Percentiles rank a stretch among this genome's conserved stretches.
phyloP scores from a whole-genome alignment of 2,329 filamentous ascomycete species.

The Albifimbria verrucaria region DNA sequence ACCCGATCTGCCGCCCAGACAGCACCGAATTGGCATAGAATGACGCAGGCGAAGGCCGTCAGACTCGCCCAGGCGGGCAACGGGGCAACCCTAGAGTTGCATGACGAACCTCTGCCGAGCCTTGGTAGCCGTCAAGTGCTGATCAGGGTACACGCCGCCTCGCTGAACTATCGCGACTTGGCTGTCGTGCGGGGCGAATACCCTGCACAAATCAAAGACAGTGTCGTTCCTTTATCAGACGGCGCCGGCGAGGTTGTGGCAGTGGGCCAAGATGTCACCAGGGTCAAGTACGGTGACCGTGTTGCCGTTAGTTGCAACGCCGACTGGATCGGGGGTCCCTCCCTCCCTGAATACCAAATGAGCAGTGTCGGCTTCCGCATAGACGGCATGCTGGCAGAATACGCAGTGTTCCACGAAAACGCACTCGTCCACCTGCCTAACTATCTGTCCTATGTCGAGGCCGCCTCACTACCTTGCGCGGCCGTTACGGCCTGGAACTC shows the following conservation, averaged over 20 bases:
- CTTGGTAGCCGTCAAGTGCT: background rate
- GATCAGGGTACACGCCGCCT: background rate
- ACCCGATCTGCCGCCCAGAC: background rate
- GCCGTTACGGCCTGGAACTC: conserved; percentile 14
- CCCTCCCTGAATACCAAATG: background rate
- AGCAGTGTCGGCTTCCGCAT: background rate
- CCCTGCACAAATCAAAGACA: background rate
- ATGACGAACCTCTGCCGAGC: background rate
- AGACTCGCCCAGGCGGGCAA: background rate
- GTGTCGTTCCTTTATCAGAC: background rate
- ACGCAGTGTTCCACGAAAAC: conserved; percentile 12
- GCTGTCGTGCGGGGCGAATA: background rate
- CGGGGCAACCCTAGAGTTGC: background rate
- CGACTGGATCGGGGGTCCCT: background rate
- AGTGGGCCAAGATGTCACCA: background rate
- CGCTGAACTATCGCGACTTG: background rate
- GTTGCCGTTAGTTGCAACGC: background rate
- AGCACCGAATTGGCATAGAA: too few species aligned
- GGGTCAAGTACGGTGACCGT: background rate
- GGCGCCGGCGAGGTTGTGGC: background rate
- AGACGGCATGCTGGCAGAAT: conserved; percentile 7
- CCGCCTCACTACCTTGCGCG: conserved; percentile 12
- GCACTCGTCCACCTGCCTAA: conserved; percentile 13
- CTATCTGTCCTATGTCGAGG: conserved; percentile 14
- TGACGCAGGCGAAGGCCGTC: background rate